Conservation (phyloP, 2,329 filamentous ascomycete genomes). For the Calonectria pteridis region DNA sequence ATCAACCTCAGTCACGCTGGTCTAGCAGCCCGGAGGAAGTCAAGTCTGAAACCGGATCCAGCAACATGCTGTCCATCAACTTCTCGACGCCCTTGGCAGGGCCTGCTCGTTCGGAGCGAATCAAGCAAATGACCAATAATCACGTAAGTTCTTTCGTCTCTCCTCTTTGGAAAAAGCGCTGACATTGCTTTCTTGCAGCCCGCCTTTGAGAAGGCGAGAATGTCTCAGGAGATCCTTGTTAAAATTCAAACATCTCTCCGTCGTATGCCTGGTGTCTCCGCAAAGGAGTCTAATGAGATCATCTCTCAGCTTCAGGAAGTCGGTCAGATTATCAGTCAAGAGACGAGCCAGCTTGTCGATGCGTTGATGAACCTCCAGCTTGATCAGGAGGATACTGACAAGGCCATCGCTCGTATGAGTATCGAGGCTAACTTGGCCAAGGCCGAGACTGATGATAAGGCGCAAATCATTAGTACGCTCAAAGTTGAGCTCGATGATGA, state of each 20-base stretch:
- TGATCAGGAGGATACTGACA: slow-evolving; percentile 54
- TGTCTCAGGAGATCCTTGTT: slow-evolving; percentile 52
- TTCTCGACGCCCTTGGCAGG: slow-evolving; percentile 55
- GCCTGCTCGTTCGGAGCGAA: slow-evolving; percentile 50
- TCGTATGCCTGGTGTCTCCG: slow-evolving; percentile 54
- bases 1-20: slow-evolving; percentile 6
- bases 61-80: slow-evolving; percentile 53
- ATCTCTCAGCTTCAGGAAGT: slow-evolving; percentile 52
- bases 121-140: slow-evolving; percentile 55
- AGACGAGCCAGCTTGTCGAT: slow-evolving; percentile 55
- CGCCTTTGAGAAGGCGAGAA: slow-evolving; percentile 50
- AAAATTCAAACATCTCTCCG: slow-evolving; percentile 55
- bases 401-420: slow-evolving; percentile 54
- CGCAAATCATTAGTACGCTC: slow-evolving; percentile 48
- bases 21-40: background rate
- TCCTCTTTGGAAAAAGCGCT: background rate
- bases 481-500: slow-evolving; percentile 48
- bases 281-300: slow-evolving; percentile 51
- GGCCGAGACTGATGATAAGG: slow-evolving; percentile 50
- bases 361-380: slow-evolving; percentile 53
- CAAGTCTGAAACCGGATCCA: background rate
- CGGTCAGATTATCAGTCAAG: slow-evolving; percentile 53
- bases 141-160: slow-evolving; percentile 48
- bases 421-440: slow-evolving; percentile 54
- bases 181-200: slow-evolving; percentile 39